These are phyloP conservation scores for Citrus reticulata DNA, from an alignment of 345 rosid species.

Conservation along the genomic window DNA sequence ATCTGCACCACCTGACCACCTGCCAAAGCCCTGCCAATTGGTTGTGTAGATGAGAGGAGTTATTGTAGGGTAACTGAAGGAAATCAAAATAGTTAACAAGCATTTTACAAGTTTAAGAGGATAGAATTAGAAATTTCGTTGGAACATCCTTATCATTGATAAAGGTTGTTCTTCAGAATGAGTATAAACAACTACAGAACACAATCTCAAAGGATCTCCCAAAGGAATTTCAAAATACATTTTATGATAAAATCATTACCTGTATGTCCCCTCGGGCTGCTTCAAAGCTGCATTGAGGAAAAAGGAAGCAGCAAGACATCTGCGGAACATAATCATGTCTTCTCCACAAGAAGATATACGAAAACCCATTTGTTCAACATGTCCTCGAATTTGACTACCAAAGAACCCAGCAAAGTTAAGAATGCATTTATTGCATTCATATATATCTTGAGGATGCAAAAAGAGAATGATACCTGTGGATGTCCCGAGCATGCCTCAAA, in stretches of 20 bases:
- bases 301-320: slow-evolving; percentile 91
- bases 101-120: not conserved
- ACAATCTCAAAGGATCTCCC: not conserved
- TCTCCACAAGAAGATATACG: slow-evolving; percentile 70
- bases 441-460: not conserved
- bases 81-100: slow-evolving; percentile 2
- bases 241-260: slow-evolving; percentile 31
- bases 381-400: slow-evolving; percentile 73
- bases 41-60: slow-evolving; percentile 5
- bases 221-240: slow-evolving; percentile 1
- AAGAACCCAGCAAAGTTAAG: slow-evolving; percentile 6
- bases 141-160: not conserved
- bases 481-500: slow-evolving; percentile 77
- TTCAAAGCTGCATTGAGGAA: slow-evolving; percentile 91
- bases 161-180: not conserved
- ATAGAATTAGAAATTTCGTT: not conserved
- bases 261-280: slow-evolving; percentile 85
- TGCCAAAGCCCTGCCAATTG: slow-evolving; percentile 73
- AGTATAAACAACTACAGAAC: not conserved
- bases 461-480: slow-evolving; percentile 49
- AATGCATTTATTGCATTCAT: not conserved
- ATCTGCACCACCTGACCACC: slow-evolving; percentile 80
- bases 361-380: slow-evolving; percentile 78
- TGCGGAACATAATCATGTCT: slow-evolving; percentile 71
- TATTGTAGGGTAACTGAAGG: not conserved